phyloP scores from a whole-genome alignment of 805 yeast species.

The Cyberlindnera mrakii region DNA sequence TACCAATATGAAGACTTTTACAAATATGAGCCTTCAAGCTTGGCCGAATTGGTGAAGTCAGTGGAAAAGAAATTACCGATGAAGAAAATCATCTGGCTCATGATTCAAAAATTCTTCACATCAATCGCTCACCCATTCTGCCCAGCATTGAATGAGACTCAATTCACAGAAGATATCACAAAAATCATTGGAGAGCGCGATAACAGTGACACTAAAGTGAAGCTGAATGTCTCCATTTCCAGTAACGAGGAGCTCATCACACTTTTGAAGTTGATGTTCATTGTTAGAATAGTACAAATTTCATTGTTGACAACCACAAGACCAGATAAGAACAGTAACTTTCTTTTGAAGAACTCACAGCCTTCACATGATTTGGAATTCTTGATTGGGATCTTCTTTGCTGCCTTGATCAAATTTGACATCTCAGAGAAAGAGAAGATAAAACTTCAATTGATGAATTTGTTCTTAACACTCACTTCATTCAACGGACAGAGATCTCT shows the following conservation, averaged over 20 bases:
- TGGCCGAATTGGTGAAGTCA: constrained; percentile 12
- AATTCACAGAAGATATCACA: constrained; percentile 33
- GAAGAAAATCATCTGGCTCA: constrained; percentile 47
- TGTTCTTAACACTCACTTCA: constrained; percentile 5
- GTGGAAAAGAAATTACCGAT: constrained; percentile 44
- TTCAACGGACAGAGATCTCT: constrained; percentile 8
- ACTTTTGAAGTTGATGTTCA: constrained; percentile 9
- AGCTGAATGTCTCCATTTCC: constrained; percentile 20
- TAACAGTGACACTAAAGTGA: constrained; percentile 22
- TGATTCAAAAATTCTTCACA: constrained; percentile 45
- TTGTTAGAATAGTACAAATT: constrained; percentile 16
- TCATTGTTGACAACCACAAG: constrained; percentile 11
- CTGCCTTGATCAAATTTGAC: constrained; percentile 4
- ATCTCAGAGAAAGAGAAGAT: constrained; percentile 1
- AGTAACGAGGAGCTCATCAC: constrained; percentile 9
- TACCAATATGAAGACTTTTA: constrained; percentile 14
- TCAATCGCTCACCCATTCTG: constrained; percentile 44
- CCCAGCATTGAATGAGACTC: constrained; percentile 55
- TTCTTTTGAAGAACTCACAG: constrained; percentile 8
- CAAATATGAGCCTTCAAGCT: constrained; percentile 11
- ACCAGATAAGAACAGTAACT: constrained; percentile 9
- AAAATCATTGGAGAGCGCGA: constrained; percentile 38
- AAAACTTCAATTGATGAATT: constrained; percentile 8
- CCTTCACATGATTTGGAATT: constrained; percentile 15
- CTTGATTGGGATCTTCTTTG: constrained; percentile 11